Percentiles rank a stretch among this genome's conserved stretches.
Evolutionary conservation across 345 rosid species (phyloP).

Genomic region (Pugionium cornutum): DNA sequence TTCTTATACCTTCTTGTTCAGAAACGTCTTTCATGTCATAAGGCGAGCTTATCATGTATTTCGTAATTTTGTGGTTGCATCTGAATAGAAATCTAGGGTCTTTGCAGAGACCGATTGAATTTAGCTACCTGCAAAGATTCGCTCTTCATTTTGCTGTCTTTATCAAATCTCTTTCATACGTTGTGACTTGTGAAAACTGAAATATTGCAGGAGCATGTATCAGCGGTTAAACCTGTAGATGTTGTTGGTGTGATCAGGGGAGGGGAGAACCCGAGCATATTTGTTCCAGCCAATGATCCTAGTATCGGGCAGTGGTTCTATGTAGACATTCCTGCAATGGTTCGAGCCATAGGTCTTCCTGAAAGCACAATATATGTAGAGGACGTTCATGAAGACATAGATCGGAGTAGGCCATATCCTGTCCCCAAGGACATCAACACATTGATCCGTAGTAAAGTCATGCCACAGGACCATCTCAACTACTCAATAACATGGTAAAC

Average conservation of each 20-base stretch:
- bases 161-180: background rate
- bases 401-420: slow-evolving; percentile 81
- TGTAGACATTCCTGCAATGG: slow-evolving; percentile 79
- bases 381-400: slow-evolving; percentile 66
- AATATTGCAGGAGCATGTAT: slow-evolving; percentile 45
- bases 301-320: slow-evolving; percentile 82
- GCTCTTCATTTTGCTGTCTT: slow-evolving; percentile 5
- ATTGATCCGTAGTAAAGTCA: slow-evolving; percentile 86
- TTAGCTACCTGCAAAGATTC: slow-evolving; percentile 7
- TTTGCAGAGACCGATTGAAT: slow-evolving; percentile 21
- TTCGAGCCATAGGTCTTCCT: slow-evolving; percentile 63
- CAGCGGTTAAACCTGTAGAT: slow-evolving; percentile 50
- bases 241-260: slow-evolving; percentile 90
- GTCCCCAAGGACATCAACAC: slow-evolving; percentile 79
- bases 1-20: slow-evolving; percentile 28
- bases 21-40: slow-evolving; percentile 21
- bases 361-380: slow-evolving; percentile 72
- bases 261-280: slow-evolving; percentile 88
- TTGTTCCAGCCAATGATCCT: slow-evolving; percentile 89
- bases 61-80: background rate
- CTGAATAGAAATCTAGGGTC: slow-evolving; percentile 8
- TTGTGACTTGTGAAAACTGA: slow-evolving; percentile 26
- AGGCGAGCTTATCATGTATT: background rate
- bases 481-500: slow-evolving; percentile 85
- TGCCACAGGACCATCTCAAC: slow-evolving; percentile 98